Evolutionary conservation across 202 grass and related monocot genomes (phyloP).

Genomic region (Digitaria exilis): DNA sequence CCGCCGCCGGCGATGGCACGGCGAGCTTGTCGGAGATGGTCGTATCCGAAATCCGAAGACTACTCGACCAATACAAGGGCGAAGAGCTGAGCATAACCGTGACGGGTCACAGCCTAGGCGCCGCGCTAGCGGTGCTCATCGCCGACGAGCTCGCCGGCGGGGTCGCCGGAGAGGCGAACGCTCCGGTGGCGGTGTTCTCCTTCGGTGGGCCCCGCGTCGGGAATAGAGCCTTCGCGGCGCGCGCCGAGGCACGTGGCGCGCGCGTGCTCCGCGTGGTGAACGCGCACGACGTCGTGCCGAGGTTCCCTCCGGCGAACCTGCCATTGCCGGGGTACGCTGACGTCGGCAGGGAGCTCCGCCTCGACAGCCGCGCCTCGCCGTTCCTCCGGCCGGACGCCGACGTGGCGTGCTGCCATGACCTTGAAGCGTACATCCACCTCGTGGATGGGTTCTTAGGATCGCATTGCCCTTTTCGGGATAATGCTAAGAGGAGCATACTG

Average conservation of each 20-base stretch:
- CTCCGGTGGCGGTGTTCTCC: conserved; percentile 76
- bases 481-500: conserved; percentile 66
- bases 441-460: conserved; percentile 76
- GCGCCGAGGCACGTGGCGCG: conserved; percentile 55
- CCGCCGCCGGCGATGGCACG: conserved; percentile 24
- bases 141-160: conserved; percentile 61
- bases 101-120: conserved; percentile 85
- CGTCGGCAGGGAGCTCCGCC: conserved; percentile 69
- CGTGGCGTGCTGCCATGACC: conserved; percentile 75
- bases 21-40: conserved; percentile 73
- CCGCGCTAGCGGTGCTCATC: conserved; percentile 67
- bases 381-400: conserved; percentile 81
- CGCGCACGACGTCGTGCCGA: conserved; percentile 83
- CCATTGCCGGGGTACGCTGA: conserved; percentile 57
- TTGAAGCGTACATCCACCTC: conserved; percentile 84
- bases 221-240: conserved; percentile 56
- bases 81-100: conserved; percentile 87
- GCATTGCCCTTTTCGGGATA: conserved; percentile 66
- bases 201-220: conserved; percentile 80
- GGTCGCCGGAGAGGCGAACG: background rate
- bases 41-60: conserved; percentile 49
- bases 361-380: conserved; percentile 81
- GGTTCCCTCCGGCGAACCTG: conserved; percentile 40
- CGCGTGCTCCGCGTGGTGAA: conserved; percentile 86
- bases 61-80: conserved; percentile 58